Conservation (phyloP, 2,329 filamentous ascomycete species). For the Monilinia vaccinii-corymbosi region DNA sequence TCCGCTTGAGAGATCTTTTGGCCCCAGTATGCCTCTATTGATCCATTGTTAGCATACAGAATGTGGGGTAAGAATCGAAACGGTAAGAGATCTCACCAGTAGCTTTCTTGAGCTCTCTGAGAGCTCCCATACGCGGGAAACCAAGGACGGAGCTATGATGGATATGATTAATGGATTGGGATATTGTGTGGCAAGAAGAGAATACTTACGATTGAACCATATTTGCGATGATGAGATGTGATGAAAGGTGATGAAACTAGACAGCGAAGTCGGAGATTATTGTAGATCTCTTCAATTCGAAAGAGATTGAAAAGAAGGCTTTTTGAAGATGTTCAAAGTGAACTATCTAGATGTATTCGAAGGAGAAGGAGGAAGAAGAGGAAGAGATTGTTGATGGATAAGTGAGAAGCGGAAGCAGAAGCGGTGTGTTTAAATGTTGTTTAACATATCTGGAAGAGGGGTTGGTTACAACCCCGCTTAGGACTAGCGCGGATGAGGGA, state of each 20-base stretch:
- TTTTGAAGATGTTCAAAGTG: neutral
- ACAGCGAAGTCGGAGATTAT: slow-evolving; percentile 7
- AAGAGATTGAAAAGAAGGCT: neutral
- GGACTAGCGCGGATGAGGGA: neutral
- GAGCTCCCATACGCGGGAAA: slow-evolving; percentile 97
- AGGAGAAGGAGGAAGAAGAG: neutral
- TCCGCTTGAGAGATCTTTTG: slow-evolving; percentile 90
- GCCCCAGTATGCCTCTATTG: slow-evolving; percentile 79
- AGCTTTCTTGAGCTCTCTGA: slow-evolving; percentile 99
- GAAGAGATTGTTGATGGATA: neutral
- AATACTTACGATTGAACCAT: slow-evolving; percentile 52
- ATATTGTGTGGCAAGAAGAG: neutral
- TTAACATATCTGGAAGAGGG: neutral
- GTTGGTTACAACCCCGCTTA: neutral
- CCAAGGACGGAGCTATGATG: slow-evolving; percentile 61
- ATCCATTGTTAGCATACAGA: neutral
- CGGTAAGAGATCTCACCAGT: slow-evolving; percentile 37
- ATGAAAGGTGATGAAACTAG: slow-evolving; percentile 2
- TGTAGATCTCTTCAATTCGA: neutral
- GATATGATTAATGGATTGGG: slow-evolving; percentile 13
- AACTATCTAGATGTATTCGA: neutral
- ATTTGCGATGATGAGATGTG: slow-evolving; percentile 29
- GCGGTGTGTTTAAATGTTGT: neutral
- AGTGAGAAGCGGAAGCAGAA: slow-evolving; percentile 8
- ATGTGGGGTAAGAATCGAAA: slow-evolving; percentile 6